Evolutionary conservation across 495 filamentous ascomycete genomes (phyloP), one percentile per base, ranked within the genome.

Genomic region (Apodospora peruviana): DNA sequence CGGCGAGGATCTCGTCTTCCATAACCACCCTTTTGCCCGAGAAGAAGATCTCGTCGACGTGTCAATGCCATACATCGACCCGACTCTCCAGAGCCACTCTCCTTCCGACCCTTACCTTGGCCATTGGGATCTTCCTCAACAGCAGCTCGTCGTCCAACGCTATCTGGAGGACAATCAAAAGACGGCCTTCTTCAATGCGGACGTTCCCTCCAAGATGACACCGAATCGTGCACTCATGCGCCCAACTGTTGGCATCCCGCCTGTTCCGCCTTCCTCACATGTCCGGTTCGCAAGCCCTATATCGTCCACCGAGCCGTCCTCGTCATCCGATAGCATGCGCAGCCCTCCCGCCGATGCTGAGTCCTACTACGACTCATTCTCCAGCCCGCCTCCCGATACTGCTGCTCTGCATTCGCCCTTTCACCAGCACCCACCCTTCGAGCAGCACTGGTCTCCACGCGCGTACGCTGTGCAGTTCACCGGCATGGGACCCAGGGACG

Each of bases 321-420:
- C 66, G 16, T 64, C 70, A 0, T 62, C 59, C n/a, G 64, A 65
- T 40, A 65, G 60, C 41, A 52, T 50, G 17, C 55, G 57, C 22
- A 73, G 69, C 22, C 71, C 69, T 8, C 66, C 51, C 0, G 47
- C 65, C 2, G 71, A 73, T 11, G 56, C 56, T 27, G 69, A 72
- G 38, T 63, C 61, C 25, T 65, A 59, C 50, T 59, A 64, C 47
- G 52, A 61, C 29, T 16, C 24, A 21, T 55, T 58, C n/a, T 68
- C 63, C 12, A 51, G 56, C 34, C 69, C 71, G 5, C 68, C 65
- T 3, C 53, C 59, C 17, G 70, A 66, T 39, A 49, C 56, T 16
- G 14, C 48, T 2, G n/a, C 50, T 2, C 42, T 65, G 43, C 57
- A 56, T 16, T 65, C 65, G 18, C 61, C 52, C 4, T 56, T 55